Base-by-base conservation (phyloP, 768 basidiomycete species). In the Coprinopsis marcescibilis region DNA sequence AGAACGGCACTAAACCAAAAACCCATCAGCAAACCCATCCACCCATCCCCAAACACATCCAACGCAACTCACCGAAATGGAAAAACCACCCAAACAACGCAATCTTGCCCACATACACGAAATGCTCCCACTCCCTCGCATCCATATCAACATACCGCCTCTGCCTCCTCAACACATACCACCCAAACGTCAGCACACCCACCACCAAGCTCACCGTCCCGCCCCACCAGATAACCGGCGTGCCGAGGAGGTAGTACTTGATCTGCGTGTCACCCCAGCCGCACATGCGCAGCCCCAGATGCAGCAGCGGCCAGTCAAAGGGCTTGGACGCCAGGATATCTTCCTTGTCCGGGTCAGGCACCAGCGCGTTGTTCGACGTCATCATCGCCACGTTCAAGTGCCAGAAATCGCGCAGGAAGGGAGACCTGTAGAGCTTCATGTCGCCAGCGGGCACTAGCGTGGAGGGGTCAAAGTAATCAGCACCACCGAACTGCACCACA, bases 361-460 rank as follows among this genome's bases (percentile, higher is more conserved):
- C 64, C 45, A 99, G 83, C 0, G 96, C 95, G 60, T 99, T 99
- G 71, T 99, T 99, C 3, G 96, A 97, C 0, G 95, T 96, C 90
- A 94, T 93, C 96, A 99, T 99, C 6, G 94, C 96, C 20, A 99
- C 91, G 59, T 99, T 99, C 47, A 99, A 79, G 62, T 99, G 95
- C 84, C 91, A 94, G 66, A 99, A 99, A 68, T 99, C 95, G 43
- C 88, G 83, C 37, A 95, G 68, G 77, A 99, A 99, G 0, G 95
- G 86, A 1, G 95, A 95, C 30, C 69, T 75, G 69, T 95, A 96
- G 48, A 83, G 78, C 58, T 89, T 93, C 50, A 77, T 75, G 32
- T 95, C 74, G 2, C 89, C 95, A 3, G 79, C 57, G 10, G 93
- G 91, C 8, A 99, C 90, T 96, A 57, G 46, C n/a, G 17, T 19